A percentile compares a stretch with the other conserved stretches of the same genome.
phyloP scores from a whole-genome alignment of 2,329 filamentous ascomycete genomes.

The Trichoderma atroviride region DNA sequence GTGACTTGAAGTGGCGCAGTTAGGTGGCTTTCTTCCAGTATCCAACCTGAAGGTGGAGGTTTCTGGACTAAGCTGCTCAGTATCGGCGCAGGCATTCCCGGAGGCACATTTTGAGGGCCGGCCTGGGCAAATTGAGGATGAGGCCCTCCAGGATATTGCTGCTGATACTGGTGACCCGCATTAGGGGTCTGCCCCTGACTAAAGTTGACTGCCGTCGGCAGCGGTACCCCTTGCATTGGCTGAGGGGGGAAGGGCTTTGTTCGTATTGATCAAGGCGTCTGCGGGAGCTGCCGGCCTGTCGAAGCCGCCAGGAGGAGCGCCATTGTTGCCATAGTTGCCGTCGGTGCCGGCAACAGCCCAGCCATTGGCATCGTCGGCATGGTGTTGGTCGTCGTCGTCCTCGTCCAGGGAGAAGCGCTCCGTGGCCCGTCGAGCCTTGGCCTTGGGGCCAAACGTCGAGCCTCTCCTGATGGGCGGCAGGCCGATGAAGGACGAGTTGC shows the following conservation, averaged over 20 bases:
- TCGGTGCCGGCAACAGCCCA: not conserved
- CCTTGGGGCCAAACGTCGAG: slow-evolving; percentile 56
- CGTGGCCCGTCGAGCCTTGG: slow-evolving; percentile 40
- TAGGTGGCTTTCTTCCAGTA: slow-evolving; percentile 57
- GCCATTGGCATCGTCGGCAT: slow-evolving; percentile 44
- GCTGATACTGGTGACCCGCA: not conserved
- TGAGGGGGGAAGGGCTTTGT: not conserved
- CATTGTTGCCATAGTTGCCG: not conserved
- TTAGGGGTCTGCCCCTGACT: slow-evolving; percentile 9
- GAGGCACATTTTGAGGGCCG: not conserved
- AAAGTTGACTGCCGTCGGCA: not conserved
- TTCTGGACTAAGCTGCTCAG: slow-evolving; percentile 44
- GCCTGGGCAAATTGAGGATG: not conserved
- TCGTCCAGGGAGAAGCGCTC: slow-evolving; percentile 40
- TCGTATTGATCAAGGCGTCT: not conserved
- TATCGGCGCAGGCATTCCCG: slow-evolving; percentile 26
- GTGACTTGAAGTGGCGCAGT: slow-evolving; percentile 50
- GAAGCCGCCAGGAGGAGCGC: not conserved
- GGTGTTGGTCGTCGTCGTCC: slow-evolving; percentile 43
- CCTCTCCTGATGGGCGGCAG: slow-evolving; percentile 61
- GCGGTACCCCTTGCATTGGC: not conserved
- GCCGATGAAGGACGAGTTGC: slow-evolving; percentile 57
- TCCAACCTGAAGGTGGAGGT: slow-evolving; percentile 54
- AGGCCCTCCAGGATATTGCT: not conserved
- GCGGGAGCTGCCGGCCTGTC: not conserved